These are phyloP conservation scores for Irpex lacteus DNA, from an alignment of 1,284 basidiomycete genomes.

Conservation along the genomic window DNA sequence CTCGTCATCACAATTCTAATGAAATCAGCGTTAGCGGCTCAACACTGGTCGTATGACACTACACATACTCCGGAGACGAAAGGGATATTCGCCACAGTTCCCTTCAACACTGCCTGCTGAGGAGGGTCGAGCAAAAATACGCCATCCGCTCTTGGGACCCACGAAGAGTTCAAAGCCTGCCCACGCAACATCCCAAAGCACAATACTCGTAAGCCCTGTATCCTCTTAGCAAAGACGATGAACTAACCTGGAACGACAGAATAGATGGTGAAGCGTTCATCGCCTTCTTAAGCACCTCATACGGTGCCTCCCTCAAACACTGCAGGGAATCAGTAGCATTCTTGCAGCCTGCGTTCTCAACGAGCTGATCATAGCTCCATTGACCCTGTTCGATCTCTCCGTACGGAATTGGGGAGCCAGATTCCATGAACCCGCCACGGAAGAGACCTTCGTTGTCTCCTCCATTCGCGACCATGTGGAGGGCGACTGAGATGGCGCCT, in stretches of 20 bases:
- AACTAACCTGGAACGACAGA: background rate
- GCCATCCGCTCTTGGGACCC: conserved; percentile 39
- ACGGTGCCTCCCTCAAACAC: conserved; percentile 29
- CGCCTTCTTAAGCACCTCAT: conserved; percentile 24
- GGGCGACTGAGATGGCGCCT: conserved; percentile 31
- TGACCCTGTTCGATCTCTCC: conserved; percentile 29
- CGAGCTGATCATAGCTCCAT: conserved; percentile 27
- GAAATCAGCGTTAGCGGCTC: background rate
- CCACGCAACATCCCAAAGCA: background rate
- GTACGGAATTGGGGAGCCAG: conserved; percentile 28
- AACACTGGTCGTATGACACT: background rate
- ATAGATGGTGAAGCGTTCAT: conserved; percentile 23
- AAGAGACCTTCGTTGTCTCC: conserved; percentile 29
- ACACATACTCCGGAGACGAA: conserved; percentile 26
- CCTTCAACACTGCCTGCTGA: conserved; percentile 23
- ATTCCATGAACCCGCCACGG: conserved; percentile 31
- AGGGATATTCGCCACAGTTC: conserved; percentile 30
- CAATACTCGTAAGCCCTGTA: too few relatives aligned
- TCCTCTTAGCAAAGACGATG: too few relatives aligned
- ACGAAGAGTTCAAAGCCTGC: conserved; percentile 27
- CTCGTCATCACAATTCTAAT: conserved; percentile 47
- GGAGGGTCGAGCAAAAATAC: conserved; percentile 31
- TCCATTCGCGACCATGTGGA: conserved; percentile 28
- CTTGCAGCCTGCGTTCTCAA: conserved; percentile 28
- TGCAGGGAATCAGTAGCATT: conserved; percentile 31